Conservation (phyloP, 306 rosid species). For the barrel medic (Medicago truncatula) region MtrunA17r5.0-ANR NC_053042.1:48496501-48497000, state of each 20-base stretch:
- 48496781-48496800: constrained; percentile 98
- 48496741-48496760: constrained; percentile 77
- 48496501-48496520: constrained; percentile 95
- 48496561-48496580: constrained; percentile 98
- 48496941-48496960: not conserved
- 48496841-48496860: constrained; percentile 6
- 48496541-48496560: constrained; percentile 99
- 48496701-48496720: constrained; percentile 65
- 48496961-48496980: not conserved
- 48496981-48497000: constrained; percentile 1
- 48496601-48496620: constrained; percentile 16
- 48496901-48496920: not conserved
- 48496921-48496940: not conserved
- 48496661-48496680: not conserved
- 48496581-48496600: constrained; percentile 31
- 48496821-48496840: constrained; percentile 40
- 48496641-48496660: not conserved
- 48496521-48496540: constrained; percentile 97
- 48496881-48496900: constrained; percentile 15
- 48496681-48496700: not conserved
- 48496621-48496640: constrained; percentile 21
- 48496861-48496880: constrained; percentile 23
- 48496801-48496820: constrained; percentile 96
- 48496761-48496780: constrained; percentile 91
- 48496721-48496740: constrained; percentile 84